phyloP scores from a whole-genome alignment of 345 rosid genomes.

The Eucalyptus camaldulensis region DNA sequence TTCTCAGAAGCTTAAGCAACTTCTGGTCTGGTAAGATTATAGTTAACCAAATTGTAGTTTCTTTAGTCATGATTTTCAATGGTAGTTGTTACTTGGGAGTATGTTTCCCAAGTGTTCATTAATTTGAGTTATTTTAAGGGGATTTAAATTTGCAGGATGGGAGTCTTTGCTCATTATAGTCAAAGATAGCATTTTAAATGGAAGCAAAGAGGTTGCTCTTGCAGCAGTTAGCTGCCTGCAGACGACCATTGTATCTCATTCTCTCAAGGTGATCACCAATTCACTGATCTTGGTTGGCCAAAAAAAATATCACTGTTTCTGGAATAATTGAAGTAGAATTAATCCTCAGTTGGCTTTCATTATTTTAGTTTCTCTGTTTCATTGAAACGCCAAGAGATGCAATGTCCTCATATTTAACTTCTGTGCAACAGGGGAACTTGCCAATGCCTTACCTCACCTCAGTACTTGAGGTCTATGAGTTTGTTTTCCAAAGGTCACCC shows the following conservation, averaged over 20 bases:
- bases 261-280: slow-evolving; percentile 49
- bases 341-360: neutral
- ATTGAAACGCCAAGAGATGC: neutral
- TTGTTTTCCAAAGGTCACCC: slow-evolving; percentile 63
- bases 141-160: slow-evolving; percentile 53
- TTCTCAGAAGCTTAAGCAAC: slow-evolving; percentile 56
- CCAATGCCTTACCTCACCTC: slow-evolving; percentile 77
- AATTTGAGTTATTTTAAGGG: neutral
- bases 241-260: slow-evolving; percentile 69
- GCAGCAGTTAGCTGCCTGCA: slow-evolving; percentile 89
- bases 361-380: neutral
- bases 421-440: slow-evolving; percentile 40
- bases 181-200: slow-evolving; percentile 67
- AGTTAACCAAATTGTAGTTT: neutral
- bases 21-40: slow-evolving; percentile 74
- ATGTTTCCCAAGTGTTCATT: neutral
- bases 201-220: slow-evolving; percentile 90
- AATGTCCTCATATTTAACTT: neutral
- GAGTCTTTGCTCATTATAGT: slow-evolving; percentile 70
- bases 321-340: neutral
- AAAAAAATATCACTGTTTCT: neutral
- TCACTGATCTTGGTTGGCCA: neutral
- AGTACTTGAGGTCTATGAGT: slow-evolving; percentile 70
- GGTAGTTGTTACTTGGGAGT: neutral
- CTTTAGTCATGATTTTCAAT: neutral